Base-by-base conservation (phyloP, 2,329 filamentous ascomycete species). In the Aspergillus hortae region DNA sequence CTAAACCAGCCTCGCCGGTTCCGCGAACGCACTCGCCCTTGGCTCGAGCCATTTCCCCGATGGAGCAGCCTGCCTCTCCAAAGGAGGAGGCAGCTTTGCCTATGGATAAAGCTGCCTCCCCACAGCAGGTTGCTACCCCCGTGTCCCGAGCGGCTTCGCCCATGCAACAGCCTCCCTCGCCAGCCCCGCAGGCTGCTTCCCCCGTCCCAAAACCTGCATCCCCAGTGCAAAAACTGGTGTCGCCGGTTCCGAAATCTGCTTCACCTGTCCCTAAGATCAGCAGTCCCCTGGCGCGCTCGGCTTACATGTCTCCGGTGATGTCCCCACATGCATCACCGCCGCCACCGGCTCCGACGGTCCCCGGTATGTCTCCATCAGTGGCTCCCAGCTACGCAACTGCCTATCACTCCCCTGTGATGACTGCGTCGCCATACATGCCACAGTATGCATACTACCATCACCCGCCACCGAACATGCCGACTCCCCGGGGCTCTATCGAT, bases 241-340 rank as follows among this genome's bases (percentile, higher is more conserved):
- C 63, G 10, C 62, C 62, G 17, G 52, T 59, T 21, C 56, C 53
- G n/a, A 62, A 64, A 40, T 49, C 58, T 36, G 58, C 60, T 17
- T 67, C 66, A 10, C 66, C 66, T 19, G 40, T 42, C 3, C 62
- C 65, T 43, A 69, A 68, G 58, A 56, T 67, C 47, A 64, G 64
- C 62, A 71, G 66, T 45, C 71, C 72, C 19, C 64, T 70, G 44
- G 64, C 68, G 44, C 65, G 65, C 48, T 25, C 40, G 5, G 60
- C 64, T n/a, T 71, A 74, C 57, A 64, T 63, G 42, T 68, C 70
- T 41, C 67, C 70, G 19, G 58, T 60, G 53, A 67, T 72, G 59
- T 71, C 69, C 23, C 63, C 66, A 10, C 63, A 65, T 33, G 63
- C 64, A 41, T 61, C 64, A 44, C 60, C 67, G 23, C 61, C 63